Evolutionary conservation across 1,284 basidiomycete genomes (phyloP).

Genomic region (Cerrena zonata): DNA sequence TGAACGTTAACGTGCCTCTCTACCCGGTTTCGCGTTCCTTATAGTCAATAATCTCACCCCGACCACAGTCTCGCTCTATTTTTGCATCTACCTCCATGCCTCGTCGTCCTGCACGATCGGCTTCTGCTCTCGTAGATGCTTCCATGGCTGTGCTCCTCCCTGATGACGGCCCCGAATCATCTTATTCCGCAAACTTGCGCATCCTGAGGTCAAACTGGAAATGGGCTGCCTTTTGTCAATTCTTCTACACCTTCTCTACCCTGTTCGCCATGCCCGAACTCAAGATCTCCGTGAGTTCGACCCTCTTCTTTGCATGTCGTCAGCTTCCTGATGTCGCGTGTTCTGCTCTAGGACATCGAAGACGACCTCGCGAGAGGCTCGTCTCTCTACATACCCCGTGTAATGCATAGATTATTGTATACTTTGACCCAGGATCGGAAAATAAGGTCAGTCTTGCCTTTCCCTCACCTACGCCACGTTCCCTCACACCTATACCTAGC

Average conservation of each 20-base stretch:
- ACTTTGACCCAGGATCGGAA: constrained; percentile 76
- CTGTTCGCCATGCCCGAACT: constrained; percentile 64
- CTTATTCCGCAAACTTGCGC: constrained; percentile 38
- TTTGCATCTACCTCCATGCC: neutral
- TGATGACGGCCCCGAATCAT: constrained; percentile 20
- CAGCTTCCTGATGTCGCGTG: constrained; percentile 4
- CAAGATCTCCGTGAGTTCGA: constrained; percentile 55
- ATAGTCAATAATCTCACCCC: too few relatives aligned
- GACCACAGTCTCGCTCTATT: neutral
- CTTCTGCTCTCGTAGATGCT: neutral
- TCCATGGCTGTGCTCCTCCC: neutral
- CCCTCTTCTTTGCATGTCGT: constrained; percentile 10
- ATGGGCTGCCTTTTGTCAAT: constrained; percentile 79
- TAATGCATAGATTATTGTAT: constrained; percentile 68
- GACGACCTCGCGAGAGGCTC: constrained; percentile 63
- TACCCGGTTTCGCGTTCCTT: too few relatives aligned
- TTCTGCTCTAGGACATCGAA: constrained; percentile 60
- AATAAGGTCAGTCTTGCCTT: constrained; percentile 51
- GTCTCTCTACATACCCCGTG: constrained; percentile 55
- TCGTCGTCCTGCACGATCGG: neutral
- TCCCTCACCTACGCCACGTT: constrained; percentile 11
- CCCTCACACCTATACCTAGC: constrained; percentile 34
- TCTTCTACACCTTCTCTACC: constrained; percentile 70
- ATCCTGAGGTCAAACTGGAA: constrained; percentile 66
- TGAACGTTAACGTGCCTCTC: neutral